These are phyloP conservation scores for Mesembryanthemum crystallinum DNA, from an alignment of 148 eudicot genomes.

Conservation along the genomic window DNA sequence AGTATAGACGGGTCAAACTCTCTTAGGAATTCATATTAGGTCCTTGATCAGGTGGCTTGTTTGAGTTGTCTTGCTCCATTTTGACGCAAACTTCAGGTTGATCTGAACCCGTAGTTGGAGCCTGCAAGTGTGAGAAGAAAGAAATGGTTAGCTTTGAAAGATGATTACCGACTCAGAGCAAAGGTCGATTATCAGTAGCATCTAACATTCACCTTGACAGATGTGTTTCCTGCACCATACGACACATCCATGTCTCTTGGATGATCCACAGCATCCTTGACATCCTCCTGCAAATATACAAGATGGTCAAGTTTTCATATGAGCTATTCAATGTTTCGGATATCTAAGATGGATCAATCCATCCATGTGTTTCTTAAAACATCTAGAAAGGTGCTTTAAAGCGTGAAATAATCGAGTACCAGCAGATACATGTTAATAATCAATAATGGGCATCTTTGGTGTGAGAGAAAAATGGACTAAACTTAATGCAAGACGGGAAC, in stretches of 20 bases:
- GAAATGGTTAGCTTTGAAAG: neutral
- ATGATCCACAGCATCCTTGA: conserved; percentile 32
- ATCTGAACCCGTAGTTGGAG: conserved; percentile 29
- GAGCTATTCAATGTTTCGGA: neutral
- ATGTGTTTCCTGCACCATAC: conserved; percentile 22
- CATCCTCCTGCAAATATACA: conserved; percentile 36
- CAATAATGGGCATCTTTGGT: too few relatives aligned
- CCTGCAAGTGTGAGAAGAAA: conserved; percentile 22
- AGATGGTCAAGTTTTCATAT: conserved; percentile 1
- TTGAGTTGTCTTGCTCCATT: conserved; percentile 49
- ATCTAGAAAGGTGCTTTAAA: neutral
- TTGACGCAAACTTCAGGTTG: conserved; percentile 32
- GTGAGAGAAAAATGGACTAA: too few relatives aligned
- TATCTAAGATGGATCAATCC: neutral
- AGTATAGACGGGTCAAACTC: neutral
- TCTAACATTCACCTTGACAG: conserved; percentile 37
- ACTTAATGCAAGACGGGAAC: too few relatives aligned
- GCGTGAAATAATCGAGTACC: neutral
- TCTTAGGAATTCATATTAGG: conserved; percentile 34
- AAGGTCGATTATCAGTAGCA: neutral
- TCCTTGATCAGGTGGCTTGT: conserved; percentile 41
- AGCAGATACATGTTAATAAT: neutral
- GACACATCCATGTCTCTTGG: conserved; percentile 33
- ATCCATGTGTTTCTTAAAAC: neutral
- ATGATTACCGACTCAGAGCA: neutral